Base-by-base conservation (phyloP, 2,329 filamentous ascomycete genomes). In the Arthrobotrys entomopaga region DNA sequence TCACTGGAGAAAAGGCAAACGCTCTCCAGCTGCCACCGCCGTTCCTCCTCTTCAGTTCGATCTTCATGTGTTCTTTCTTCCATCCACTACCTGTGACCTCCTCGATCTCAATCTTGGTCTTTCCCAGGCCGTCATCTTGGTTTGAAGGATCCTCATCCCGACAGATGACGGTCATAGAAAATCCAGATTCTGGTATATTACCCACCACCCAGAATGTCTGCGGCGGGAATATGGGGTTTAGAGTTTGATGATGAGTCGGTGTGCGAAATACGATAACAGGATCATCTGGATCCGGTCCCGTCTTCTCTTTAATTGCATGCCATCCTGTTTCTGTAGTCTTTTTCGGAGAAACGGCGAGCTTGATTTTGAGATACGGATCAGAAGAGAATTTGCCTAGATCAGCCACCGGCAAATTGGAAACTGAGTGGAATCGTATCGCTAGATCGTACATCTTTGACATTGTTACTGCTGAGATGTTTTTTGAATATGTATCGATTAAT, bases 51-150 rank as follows among this genome's bases (percentile, higher is more conserved):
- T 56, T 65, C 43, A 75, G 43, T 19, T 75, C 65, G 13, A 75
- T 70, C 26, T 58, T 70, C 64, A 75, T 75, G n/a, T 75, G 52
- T 38, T 75, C 71, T 20, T 75, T 70, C 60, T 70, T 69, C 64
- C 64, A 75, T 1, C 71, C 71, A 34, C 56, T 43, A 0, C 71
- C 70, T 5, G 70, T 64, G 40, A 75, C 53, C 6, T 2, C 29
- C 29, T 75, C 71, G 2, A 75, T 65, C 42, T 69, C 71, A 29
- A 75, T 70, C 26, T 65, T 75, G 1, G 71, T 70, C 19, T 69
- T 69, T 2, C 71, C 71, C 13, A 75, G 38, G 1, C 71, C 71
- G 29, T 75, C 71, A 13, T 75, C 71, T 8, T 46, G 60, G 22
- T 75, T 75, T 16, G 65, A 70, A 26, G 65, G 65, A 34, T 75